Evolutionary conservation across 257 asterid genomes (phyloP), one percentile per base, ranked within the genome.

Genomic region (Nicotiana undulata): DNA sequence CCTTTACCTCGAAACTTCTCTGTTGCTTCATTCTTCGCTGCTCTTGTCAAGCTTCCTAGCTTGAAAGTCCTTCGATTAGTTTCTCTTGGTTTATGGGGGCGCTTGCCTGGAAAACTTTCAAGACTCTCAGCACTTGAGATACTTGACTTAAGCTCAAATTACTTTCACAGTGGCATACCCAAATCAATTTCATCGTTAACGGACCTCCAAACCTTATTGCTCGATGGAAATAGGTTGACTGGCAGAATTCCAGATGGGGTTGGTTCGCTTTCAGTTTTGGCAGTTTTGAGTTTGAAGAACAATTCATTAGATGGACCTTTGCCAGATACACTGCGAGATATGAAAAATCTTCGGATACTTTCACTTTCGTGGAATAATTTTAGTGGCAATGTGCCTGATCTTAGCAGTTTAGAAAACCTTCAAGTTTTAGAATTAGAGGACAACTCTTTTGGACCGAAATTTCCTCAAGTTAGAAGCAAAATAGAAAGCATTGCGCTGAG

Each of bases 61-160:
- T 81, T 95, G 85, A 92, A 91, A 86, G 99, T 95, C 87, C 97
- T 95, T 74, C 88, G 83, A 55, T 83, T 93, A 85, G 94, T 91
- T 79, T 95, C 95, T 83, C 88, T 93, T 63, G 99, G 99, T 53
- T 83, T 95, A 78, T 92, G 95, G 95, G 98, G 99, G 9, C 86
- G 83, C 2, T 81, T 95, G 20, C 93, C 98, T 16, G 82, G 79
- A 31, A 83, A 88, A 31, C 72, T 91, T 52, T 76, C 85, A n/a
- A 90, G 85, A 29, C 70, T 93, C 64, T 88, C 91, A 10, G 89
- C 94, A 5, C 82, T 93, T 13, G 99, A 95, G 84, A 93, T 93
- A 87, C 85, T 95, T 3, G 92, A 95, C 85, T 63, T 93, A 78
- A 92, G 96, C 37, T 91, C 93, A n/a, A 95, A 95, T 88, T 92